phyloP scores from a whole-genome alignment of 495 filamentous ascomycete species.

The Neurospora sp. region DNA sequence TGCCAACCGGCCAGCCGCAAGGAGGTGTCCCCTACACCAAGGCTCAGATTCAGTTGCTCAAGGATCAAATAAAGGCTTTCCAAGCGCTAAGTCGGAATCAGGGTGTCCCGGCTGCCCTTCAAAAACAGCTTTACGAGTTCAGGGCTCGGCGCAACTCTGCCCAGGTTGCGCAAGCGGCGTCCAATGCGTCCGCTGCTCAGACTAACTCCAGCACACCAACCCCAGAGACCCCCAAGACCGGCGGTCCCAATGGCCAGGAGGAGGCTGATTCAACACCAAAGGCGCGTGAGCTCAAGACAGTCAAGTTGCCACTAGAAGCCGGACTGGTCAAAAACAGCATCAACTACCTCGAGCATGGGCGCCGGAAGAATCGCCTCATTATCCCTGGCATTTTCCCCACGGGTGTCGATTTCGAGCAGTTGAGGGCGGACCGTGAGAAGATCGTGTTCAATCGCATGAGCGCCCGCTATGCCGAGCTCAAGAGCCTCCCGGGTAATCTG shows the following conservation, averaged over 20 bases:
- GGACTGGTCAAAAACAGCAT: constrained; percentile 47
- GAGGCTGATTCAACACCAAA: constrained; percentile 20
- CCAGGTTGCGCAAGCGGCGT: constrained; percentile 41
- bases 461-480: constrained; percentile 71
- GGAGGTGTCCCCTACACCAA: constrained; percentile 44
- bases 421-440: constrained; percentile 75
- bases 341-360: constrained; percentile 66
- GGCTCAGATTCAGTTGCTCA: constrained; percentile 59
- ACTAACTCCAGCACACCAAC: constrained; percentile 42
- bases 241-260: constrained; percentile 16
- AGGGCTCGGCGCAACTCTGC: constrained; percentile 54
- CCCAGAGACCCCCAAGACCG: constrained; percentile 37
- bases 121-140: constrained; percentile 64
- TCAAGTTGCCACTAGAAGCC: constrained; percentile 55
- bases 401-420: constrained; percentile 73
- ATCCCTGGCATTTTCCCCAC: constrained; percentile 80
- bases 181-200: constrained; percentile 25
- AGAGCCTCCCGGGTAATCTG: constrained; percentile 69
- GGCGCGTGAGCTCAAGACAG: constrained; percentile 39
- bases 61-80: constrained; percentile 74
- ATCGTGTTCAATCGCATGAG: constrained; percentile 83
- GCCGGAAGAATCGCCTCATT: constrained; percentile 59
- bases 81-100: constrained; percentile 72
- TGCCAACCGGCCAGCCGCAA: constrained; percentile 7
- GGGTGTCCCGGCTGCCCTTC: constrained; percentile 60